phyloP scores from a whole-genome alignment of 179 eudicot genomes.

The Monotropa hypopitys region DNA sequence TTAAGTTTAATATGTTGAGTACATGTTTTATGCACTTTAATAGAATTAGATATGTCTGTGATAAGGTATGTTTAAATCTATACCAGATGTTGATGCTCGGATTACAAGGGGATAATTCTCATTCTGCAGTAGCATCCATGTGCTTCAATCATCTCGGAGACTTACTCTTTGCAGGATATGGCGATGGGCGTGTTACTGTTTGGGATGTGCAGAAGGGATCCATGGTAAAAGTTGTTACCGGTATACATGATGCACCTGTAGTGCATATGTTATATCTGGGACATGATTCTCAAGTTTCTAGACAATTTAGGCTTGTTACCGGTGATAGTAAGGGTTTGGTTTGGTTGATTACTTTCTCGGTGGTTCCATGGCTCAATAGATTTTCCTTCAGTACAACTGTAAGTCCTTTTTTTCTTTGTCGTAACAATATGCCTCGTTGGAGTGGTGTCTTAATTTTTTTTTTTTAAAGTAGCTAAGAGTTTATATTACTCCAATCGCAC shows the following conservation, averaged over 20 bases:
- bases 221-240: conserved; percentile 49
- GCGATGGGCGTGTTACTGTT: conserved; percentile 60
- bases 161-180: conserved; percentile 79
- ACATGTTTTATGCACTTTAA: neutral
- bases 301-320: conserved; percentile 62
- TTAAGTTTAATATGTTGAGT: neutral
- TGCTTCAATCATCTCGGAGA: conserved; percentile 90
- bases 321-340: conserved; percentile 87
- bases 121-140: conserved; percentile 68
- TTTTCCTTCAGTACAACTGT: conserved; percentile 52
- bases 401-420: conserved; percentile 7
- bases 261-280: conserved; percentile 75
- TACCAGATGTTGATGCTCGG: conserved; percentile 71
- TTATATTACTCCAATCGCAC: neutral
- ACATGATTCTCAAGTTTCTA: conserved; percentile 62
- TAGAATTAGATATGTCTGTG: conserved; percentile 3
- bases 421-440: neutral
- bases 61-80: conserved; percentile 6
- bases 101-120: conserved; percentile 64
- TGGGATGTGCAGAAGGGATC: conserved; percentile 78
- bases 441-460: neutral
- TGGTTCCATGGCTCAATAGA: conserved; percentile 49
- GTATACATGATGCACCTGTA: conserved; percentile 69
- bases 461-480: neutral
- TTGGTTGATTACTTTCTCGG: conserved; percentile 50